A percentile compares a stretch with the other conserved stretches of the same genome.
These are phyloP conservation scores for Testicularia cyperi DNA, from an alignment of 1,284 basidiomycete species.

Conservation along the genomic window DNA sequence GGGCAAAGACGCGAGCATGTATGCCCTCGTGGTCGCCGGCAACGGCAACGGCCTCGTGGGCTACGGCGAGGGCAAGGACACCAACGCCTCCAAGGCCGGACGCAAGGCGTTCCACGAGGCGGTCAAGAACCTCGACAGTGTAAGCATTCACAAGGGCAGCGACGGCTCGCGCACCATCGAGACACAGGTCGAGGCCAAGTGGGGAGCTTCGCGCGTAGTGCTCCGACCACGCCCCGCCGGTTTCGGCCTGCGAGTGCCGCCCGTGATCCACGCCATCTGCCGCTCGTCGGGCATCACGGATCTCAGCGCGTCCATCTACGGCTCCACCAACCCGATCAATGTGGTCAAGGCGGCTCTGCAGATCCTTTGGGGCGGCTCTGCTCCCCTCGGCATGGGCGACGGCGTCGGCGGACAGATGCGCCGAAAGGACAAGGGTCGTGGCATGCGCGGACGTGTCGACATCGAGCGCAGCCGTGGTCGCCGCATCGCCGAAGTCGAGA, in stretches of 20 bases:
- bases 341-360: conserved; percentile 63
- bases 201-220: conserved; percentile 79
- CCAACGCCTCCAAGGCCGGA: conserved; percentile 66
- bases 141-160: conserved; percentile 62
- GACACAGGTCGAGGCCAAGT: conserved; percentile 77
- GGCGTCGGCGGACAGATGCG: conserved; percentile 54
- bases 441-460: conserved; percentile 43
- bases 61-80: conserved; percentile 82
- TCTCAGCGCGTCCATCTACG: conserved; percentile 88
- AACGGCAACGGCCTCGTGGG: conserved; percentile 83
- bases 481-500: conserved; percentile 41
- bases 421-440: conserved; percentile 53
- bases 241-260: conserved; percentile 87
- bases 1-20: conserved; percentile 73
- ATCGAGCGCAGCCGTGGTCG: conserved; percentile 53
- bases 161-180: conserved; percentile 73
- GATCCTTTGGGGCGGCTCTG: conserved; percentile 55
- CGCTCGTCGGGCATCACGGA: conserved; percentile 93
- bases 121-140: conserved; percentile 81
- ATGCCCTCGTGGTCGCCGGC: conserved; percentile 76
- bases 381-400: conserved; percentile 54
- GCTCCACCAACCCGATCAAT: conserved; percentile 78
- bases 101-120: conserved; percentile 74
- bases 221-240: conserved; percentile 82
- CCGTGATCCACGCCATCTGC: conserved; percentile 79